Conservation (phyloP, 176 grass and related monocot species). For the Saccharum officinarum region DNA sequence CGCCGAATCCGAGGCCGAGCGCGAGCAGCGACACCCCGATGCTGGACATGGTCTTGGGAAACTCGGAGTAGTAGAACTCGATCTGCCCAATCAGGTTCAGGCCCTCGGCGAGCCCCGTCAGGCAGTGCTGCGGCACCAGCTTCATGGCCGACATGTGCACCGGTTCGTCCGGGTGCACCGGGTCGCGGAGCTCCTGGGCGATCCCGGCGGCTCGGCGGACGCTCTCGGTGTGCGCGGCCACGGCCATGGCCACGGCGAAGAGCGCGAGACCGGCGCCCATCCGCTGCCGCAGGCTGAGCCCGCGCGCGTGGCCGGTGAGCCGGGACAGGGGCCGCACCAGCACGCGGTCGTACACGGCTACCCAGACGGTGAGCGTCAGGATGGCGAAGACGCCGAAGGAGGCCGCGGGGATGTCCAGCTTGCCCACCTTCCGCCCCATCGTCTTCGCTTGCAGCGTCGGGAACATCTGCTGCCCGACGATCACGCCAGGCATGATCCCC, state of each 20-base stretch:
- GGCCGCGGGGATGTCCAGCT: conserved; percentile 34
- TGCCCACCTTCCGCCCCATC: conserved; percentile 51
- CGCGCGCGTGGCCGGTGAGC: conserved; percentile 56
- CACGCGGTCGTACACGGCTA: conserved; percentile 60
- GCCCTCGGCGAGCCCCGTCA: conserved; percentile 62
- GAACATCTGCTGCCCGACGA: conserved; percentile 51
- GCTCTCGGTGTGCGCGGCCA: conserved; percentile 41
- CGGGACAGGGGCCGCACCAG: conserved; percentile 46
- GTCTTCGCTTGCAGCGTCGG: conserved; percentile 56
- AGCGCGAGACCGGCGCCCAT: conserved; percentile 57
- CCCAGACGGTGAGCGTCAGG: conserved; percentile 66
- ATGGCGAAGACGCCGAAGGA: conserved; percentile 58
- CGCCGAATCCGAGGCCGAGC: conserved; percentile 45
- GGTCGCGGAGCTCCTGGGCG: conserved; percentile 32
- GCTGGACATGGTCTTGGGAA: conserved; percentile 77
- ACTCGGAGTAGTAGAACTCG: conserved; percentile 84
- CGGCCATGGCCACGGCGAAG: conserved; percentile 41
- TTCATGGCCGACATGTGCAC: conserved; percentile 67
- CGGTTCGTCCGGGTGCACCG: too few relatives aligned
- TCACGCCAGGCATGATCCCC: conserved; percentile 51
- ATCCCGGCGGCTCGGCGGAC: conserved; percentile 39
- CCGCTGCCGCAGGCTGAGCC: conserved; percentile 62
- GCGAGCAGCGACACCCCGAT: conserved; percentile 59
- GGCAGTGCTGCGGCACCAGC: conserved; percentile 60
- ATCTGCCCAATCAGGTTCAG: conserved; percentile 65